Evolutionary conservation across 495 filamentous ascomycete genomes (phyloP).

Genomic region (Hypoxylon fuscum): DNA sequence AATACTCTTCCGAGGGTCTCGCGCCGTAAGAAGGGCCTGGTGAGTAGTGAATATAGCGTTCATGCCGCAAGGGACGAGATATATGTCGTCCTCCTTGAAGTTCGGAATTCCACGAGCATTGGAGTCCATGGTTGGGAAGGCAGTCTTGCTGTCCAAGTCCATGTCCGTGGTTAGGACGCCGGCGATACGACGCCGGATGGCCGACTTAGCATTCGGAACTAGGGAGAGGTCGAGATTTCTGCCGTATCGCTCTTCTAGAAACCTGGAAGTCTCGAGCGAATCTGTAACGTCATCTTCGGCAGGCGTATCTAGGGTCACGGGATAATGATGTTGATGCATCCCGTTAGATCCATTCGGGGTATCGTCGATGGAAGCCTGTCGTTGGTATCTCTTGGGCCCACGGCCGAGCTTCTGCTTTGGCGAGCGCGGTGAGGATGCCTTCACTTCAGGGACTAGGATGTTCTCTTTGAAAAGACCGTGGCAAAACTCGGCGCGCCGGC

Average conservation of each 20-base stretch:
- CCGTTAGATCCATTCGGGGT: slow-evolving; percentile 19
- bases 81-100: slow-evolving; percentile 88
- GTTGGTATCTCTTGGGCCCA: slow-evolving; percentile 78
- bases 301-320: slow-evolving; percentile 15
- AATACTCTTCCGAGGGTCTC: slow-evolving; percentile 71
- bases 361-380: slow-evolving; percentile 61
- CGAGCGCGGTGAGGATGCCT: slow-evolving; percentile 23
- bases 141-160: slow-evolving; percentile 60
- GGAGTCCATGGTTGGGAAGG: slow-evolving; percentile 49
- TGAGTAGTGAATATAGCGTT: slow-evolving; percentile 92
- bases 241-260: slow-evolving; percentile 94
- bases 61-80: slow-evolving; percentile 90
- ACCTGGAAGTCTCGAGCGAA: slow-evolving; percentile 71
- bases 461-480: slow-evolving; percentile 75
- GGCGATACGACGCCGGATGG: slow-evolving; percentile 86
- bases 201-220: slow-evolving; percentile 81
- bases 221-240: slow-evolving; percentile 84
- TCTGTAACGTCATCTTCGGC: slow-evolving; percentile 50
- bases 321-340: slow-evolving; percentile 22
- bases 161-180: slow-evolving; percentile 80
- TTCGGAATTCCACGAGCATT: slow-evolving; percentile 68
- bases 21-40: slow-evolving; percentile 69
- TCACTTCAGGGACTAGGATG: slow-evolving; percentile 65
- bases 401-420: slow-evolving; percentile 60
- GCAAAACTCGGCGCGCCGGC: slow-evolving; percentile 90